Evolutionary conservation across 345 rosid species (phyloP), one percentile per base, ranked within the genome.

Genomic region (Populus deltoides): DNA sequence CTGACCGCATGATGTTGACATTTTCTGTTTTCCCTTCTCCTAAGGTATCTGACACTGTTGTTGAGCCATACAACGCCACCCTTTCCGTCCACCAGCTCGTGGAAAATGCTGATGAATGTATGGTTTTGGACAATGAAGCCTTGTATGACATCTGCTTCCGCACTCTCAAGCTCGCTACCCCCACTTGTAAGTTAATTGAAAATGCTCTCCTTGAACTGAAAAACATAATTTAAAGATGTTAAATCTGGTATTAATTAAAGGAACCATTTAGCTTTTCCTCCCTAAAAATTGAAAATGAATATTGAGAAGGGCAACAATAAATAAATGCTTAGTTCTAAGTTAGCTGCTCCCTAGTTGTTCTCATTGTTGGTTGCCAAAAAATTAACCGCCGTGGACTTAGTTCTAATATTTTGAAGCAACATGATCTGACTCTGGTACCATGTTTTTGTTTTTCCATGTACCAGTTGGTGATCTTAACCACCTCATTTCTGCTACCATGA

Each of bases 401-500:
- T 72, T 29, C 27, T 39, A 25, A 24, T 17, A 63, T 38, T 35
- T 22, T 39, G 51, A 49, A 39, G 5, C 25, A 7, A 17, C 10
- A n/a, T 51, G n/a, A 67, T 53, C 68, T 79, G 68, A 57, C 22
- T 16, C 31, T 43, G 24, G 43, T 29, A 47, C 29, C 36, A 8
- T 36, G 2, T 51, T 67, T 73, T 27, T 59, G 66, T 76, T 68
- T 76, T 38, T 1, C 25, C 4, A 9, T 68, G 7, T 77, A 2
- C 35, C 81, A 79, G 81, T 79, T 55, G 81, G 81, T 6, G 81
- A 79, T 79, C 77, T 79, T 68, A 79, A 79, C 67, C 81, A 79
- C 47, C 81, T 79, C 41, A 79, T 79, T 29, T 79, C 81, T 68
- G 81, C 81, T 10, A 79, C 81, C 68, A 79, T 79, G 81, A 79